These are phyloP conservation scores for Bromus sterilis DNA, from an alignment of 176 grass and related monocot species.

Conservation along the genomic window DNA sequence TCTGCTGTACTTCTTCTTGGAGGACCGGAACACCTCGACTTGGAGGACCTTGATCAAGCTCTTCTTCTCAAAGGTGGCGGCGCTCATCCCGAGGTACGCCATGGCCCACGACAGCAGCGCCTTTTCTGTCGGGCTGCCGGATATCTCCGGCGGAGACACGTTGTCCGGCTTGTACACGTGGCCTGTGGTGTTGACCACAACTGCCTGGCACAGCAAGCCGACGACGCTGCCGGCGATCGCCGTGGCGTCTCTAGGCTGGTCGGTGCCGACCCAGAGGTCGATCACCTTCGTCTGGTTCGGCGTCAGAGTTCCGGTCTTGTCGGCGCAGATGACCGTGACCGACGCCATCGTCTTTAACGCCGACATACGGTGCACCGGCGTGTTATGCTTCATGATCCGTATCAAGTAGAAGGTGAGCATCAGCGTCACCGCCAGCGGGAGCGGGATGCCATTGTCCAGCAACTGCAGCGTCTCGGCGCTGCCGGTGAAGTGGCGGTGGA, in stretches of 20 bases:
- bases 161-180: conserved; percentile 40
- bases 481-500: not conserved
- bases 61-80: too few species aligned
- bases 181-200: conserved; percentile 66
- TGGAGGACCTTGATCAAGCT: too few species aligned
- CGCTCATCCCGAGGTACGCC: too few species aligned
- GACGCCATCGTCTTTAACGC: conserved; percentile 92
- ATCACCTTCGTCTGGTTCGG: conserved; percentile 70
- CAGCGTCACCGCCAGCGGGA: not conserved
- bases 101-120: too few species aligned
- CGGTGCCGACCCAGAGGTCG: conserved; percentile 56
- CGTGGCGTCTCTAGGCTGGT: not conserved
- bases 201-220: conserved; percentile 34
- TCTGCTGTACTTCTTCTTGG: too few species aligned
- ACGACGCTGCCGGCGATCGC: not conserved
- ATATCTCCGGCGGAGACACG: too few species aligned
- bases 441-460: not conserved
- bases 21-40: too few species aligned
- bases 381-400: conserved; percentile 29
- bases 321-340: conserved; percentile 71
- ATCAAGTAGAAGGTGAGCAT: not conserved
- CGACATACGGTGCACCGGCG: conserved; percentile 57
- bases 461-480: not conserved
- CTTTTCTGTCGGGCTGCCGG: too few species aligned
- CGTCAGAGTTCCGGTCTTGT: conserved; percentile 75